phyloP scores from a whole-genome alignment of 257 asterid genomes.

The Solanum pennellii region DNA sequence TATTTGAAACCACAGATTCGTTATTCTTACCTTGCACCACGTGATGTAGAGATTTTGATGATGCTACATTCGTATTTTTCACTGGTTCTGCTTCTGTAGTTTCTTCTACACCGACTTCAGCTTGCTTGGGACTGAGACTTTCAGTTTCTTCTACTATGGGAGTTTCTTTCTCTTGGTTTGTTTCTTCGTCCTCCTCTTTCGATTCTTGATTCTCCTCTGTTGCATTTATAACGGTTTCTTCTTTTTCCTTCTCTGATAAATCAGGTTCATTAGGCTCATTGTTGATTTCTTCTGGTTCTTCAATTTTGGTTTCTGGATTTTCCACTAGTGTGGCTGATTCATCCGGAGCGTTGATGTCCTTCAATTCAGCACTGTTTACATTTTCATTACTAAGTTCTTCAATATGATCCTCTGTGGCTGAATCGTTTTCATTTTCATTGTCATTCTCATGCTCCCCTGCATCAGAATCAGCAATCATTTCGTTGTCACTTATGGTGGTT shows the following conservation, averaged over 20 bases:
- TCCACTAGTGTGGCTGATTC: constrained; percentile 2
- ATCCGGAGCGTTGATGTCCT: constrained; percentile 5
- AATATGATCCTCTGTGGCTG: neutral
- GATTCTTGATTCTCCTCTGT: neutral
- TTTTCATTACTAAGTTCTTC: constrained; percentile 4
- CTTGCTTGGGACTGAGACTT: neutral
- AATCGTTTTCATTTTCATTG: neutral
- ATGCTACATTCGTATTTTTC: constrained; percentile 6
- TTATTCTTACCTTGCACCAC: constrained; percentile 30
- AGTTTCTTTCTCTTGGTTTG: neutral
- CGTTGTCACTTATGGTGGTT: neutral
- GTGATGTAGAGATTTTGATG: constrained; percentile 5
- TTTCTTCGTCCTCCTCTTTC: neutral
- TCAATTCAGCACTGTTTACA: constrained; percentile 6
- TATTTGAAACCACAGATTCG: constrained; percentile 30
- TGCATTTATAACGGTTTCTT: neutral
- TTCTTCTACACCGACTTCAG: neutral
- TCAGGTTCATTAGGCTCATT: neutral
- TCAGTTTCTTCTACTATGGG: neutral
- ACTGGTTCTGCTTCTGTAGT: neutral
- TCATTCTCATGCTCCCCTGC: neutral
- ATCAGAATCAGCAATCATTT: neutral
- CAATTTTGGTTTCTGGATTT: constrained; percentile 4
- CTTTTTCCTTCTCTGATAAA: neutral
- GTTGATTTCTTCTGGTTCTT: constrained; percentile 5